Percentiles rank a stretch among this genome's conserved stretches.
These are phyloP conservation scores for Parachaetomium inaequale DNA, from an alignment of 495 filamentous ascomycete genomes.

Conservation along the genomic window DNA sequence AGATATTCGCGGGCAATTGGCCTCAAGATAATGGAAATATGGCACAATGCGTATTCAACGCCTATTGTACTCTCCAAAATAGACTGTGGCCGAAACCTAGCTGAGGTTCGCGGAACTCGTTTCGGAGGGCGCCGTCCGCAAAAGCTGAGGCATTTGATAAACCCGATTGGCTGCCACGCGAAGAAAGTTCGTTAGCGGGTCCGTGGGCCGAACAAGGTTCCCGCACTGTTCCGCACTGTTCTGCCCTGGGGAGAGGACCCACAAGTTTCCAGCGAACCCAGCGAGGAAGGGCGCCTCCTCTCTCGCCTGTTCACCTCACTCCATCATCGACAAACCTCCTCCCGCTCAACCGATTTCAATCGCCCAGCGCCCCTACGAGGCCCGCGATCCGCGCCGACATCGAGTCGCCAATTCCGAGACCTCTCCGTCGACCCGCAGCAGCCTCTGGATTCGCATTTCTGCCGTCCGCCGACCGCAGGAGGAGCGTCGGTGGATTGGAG, in stretches of 20 bases:
- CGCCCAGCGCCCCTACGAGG: slow-evolving; percentile 30
- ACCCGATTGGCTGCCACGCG: slow-evolving; percentile 5
- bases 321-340: slow-evolving; percentile 29
- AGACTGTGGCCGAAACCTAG: neutral
- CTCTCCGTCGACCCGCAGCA: neutral
- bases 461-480: slow-evolving; percentile 23
- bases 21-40: neutral
- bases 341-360: slow-evolving; percentile 23
- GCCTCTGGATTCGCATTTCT: slow-evolving; percentile 13
- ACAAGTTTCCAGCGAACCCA: neutral
- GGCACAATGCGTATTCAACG: neutral
- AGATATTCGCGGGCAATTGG: neutral
- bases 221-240: slow-evolving; percentile 25
- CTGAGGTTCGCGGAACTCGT: neutral
- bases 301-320: slow-evolving; percentile 11
- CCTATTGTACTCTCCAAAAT: neutral
- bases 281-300: slow-evolving; percentile 11
- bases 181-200: neutral
- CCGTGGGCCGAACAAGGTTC: slow-evolving; percentile 17
- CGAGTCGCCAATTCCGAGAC: slow-evolving; percentile 6
- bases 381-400: slow-evolving; percentile 26
- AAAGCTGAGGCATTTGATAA: neutral
- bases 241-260: slow-evolving; percentile 2
- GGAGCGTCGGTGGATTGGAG: slow-evolving; percentile 23
- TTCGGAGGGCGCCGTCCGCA: slow-evolving; percentile 6